Percentiles rank a stretch among this genome's conserved stretches.
Evolutionary conservation across 352 stramenopile genomes (phyloP).

Genomic region (Pythium scleroteichum): DNA sequence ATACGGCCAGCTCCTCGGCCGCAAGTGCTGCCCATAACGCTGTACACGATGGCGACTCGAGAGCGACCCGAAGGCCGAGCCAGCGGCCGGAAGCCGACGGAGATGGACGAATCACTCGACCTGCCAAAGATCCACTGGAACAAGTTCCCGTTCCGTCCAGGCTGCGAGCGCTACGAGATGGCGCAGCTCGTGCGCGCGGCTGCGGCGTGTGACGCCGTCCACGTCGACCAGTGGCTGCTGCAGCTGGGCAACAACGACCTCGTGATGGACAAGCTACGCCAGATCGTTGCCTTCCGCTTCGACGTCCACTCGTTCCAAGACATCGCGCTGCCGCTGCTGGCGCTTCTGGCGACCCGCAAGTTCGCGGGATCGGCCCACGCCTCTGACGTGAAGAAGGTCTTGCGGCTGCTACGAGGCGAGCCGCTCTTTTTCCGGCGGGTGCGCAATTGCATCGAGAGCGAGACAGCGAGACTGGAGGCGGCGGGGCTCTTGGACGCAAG

Average conservation of each 20-base stretch:
- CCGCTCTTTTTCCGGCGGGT: conserved; percentile 22
- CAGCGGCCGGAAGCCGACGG: too few relatives aligned
- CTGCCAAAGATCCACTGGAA: too few relatives aligned
- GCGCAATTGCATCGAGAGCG: conserved; percentile 9
- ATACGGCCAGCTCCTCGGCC: too few relatives aligned
- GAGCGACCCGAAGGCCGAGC: too few relatives aligned
- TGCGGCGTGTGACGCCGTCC: neutral
- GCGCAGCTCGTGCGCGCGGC: conserved; percentile 12
- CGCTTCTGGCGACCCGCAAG: conserved; percentile 38
- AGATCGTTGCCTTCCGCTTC: conserved; percentile 7
- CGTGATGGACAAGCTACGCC: conserved; percentile 8
- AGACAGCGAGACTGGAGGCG: neutral
- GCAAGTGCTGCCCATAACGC: too few relatives aligned
- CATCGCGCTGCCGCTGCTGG: conserved; percentile 33
- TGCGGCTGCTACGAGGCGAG: conserved; percentile 16
- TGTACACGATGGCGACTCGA: too few relatives aligned
- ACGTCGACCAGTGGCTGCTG: conserved; percentile 10
- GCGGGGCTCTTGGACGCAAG: conserved; percentile 1
- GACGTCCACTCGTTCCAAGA: conserved; percentile 14
- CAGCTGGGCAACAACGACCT: conserved; percentile 8
- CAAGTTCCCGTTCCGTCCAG: too few relatives aligned
- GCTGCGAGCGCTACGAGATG: neutral
- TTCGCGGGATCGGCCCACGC: conserved; percentile 44
- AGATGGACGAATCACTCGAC: too few relatives aligned
- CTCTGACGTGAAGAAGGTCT: conserved; percentile 16